Evolutionary conservation across 139 green algal species (phyloP).

Genomic region (Mychonastes homosphaera): DNA sequence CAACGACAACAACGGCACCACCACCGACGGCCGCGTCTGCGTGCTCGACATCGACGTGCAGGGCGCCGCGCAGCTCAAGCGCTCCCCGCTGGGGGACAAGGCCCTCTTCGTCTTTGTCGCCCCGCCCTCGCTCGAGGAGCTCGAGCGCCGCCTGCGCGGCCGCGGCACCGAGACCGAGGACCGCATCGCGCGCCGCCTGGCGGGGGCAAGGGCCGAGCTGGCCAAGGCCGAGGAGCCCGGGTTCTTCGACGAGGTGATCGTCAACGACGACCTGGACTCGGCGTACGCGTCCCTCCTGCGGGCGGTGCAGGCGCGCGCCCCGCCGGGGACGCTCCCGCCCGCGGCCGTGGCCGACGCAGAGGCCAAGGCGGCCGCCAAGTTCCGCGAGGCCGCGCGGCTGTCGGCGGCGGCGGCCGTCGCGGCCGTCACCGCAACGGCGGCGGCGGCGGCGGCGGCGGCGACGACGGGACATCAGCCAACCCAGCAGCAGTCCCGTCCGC

Average conservation of each 20-base stretch:
- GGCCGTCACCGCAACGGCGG: slow-evolving; percentile 1
- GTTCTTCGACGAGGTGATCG: slow-evolving; percentile 61
- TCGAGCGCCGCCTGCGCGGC: slow-evolving; percentile 58
- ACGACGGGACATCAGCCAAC: not conserved
- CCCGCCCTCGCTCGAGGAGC: slow-evolving; percentile 56
- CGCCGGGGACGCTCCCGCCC: slow-evolving; percentile 9
- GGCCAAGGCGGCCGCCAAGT: no score
- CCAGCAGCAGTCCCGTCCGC: slow-evolving; percentile 4
- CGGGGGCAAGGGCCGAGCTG: slow-evolving; percentile 51
- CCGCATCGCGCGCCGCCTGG: slow-evolving; percentile 52
- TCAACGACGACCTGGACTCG: slow-evolving; percentile 59
- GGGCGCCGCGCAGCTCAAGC: slow-evolving; percentile 37
- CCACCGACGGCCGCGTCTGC: slow-evolving; percentile 37
- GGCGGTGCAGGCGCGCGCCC: slow-evolving; percentile 14
- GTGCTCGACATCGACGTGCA: slow-evolving; percentile 82
- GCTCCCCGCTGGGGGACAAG: slow-evolving; percentile 18
- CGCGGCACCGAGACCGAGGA: slow-evolving; percentile 72
- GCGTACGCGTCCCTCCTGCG: slow-evolving; percentile 30
- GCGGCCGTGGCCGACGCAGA: not conserved
- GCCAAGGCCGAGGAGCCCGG: slow-evolving; percentile 35
- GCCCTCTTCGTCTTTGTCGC: slow-evolving; percentile 73
- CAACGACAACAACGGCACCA: no score
- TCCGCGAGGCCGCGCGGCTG: no score
- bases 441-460: not conserved
- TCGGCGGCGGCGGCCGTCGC: no score